Base-by-base conservation (phyloP, 768 basidiomycete species). In the Amanita pseudoporphyria region DNA sequence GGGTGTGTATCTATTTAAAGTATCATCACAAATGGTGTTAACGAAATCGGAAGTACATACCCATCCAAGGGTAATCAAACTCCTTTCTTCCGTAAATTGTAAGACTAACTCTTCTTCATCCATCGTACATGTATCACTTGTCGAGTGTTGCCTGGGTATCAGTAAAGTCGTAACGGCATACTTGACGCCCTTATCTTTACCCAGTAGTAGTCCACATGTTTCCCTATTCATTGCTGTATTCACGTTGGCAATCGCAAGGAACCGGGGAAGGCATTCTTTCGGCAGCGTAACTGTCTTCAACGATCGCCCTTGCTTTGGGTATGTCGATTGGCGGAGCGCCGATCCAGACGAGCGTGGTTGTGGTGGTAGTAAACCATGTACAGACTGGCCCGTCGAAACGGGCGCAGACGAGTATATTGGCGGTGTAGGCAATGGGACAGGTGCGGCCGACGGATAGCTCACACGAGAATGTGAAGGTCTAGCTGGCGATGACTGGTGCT, bases 121-220 rank as follows among this genome's bases (percentile, higher is more conserved):
- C 85, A 92, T 94, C 28, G 82, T 81, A 63, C 92, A 95, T n/a
- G 89, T 90, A 67, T 95, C 89, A 51, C 83, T 81, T 54, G 89
- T 90, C 52, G 87, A 83, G 51, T 81, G 82, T 59, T 95, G 92
- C 63, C 78, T 86, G n/a, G 92, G 92, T 14, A 95, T 82, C 59
- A 95, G 65, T 59, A 95, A 62, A 42, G 84, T 86, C 49, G 87
- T 82, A n/a, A 93, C 87, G 2, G 77, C 64, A 57, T 68, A 90
- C 62, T 76, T 79, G 58, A 71, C 71, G 24, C 78, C 78, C 49
- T 69, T 70, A 45, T 71, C 69, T 62, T 72, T 81, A n/a, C 91
- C 92, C 6, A 94, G 65, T 37, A 96, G 63, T 47, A 95, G 58
- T 31, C 89, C 92, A 62, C 91, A 93, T 1, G 92, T 96, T 69